Evolutionary conservation across 164 flowering plant species (phyloP), one percentile per base, ranked within the genome.

Genomic region (Cinnamomum chago): DNA sequence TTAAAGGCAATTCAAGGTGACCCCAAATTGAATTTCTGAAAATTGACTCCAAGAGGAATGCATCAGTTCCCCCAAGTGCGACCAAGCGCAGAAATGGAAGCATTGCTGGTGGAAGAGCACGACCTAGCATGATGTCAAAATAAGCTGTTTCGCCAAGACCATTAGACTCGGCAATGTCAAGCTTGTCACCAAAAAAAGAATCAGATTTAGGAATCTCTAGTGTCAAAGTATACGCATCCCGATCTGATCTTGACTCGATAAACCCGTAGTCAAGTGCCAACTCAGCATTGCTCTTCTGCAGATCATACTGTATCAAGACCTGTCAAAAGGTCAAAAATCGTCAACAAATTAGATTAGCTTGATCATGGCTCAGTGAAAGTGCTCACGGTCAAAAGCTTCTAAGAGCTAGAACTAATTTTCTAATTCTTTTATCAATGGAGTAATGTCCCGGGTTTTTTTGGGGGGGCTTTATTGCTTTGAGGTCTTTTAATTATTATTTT

Each of bases 231-330:
- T 78, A 95, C 30, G 87, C 74, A 73, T 88, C 84, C 40, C 95
- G 90, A 58, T 82, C 87, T 72, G 91, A 35, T 27, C 74, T 85
- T 12, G 86, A 68, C 51, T 95, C 99, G 55, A 90, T 81, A 79
- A 95, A 93, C 3, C 99, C 99, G 72, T 93, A 95, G 79, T 93
- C 96, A 73, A 95, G 83, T 75, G 97, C 97, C 73, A 93, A 81
- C 79, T 93, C 97, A 22, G 94, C 97, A 77, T 90, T 93, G 86
- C 97, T 95, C 83, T 93, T 93, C 40, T 86, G 84, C 55, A 87
- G 71, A 82, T 92, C 95, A 80, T 95, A 95, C 75, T 95, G 99
- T 75, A 93, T 90, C 67, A 86, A 77, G 73, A 95, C 90, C 99
- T 94, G 91, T 50, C 65, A 74, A 50, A 2, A 35, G 67, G 33